Evolutionary conservation across 495 filamentous ascomycete species (phyloP).

Genomic region (Penicillium nucicola): DNA sequence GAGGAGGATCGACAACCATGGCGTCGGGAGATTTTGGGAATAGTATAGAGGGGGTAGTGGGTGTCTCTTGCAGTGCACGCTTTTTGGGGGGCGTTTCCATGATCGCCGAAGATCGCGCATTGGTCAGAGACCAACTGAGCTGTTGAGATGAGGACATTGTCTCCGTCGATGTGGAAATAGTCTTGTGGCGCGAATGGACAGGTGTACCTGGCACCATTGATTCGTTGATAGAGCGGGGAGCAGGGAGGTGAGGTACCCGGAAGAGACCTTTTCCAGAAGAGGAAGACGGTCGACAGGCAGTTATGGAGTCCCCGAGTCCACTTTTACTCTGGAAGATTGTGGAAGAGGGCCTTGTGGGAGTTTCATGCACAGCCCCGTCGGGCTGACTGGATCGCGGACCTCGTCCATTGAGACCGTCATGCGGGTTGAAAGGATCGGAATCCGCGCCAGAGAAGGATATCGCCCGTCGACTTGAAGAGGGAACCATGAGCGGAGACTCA

Average conservation of each 20-base stretch:
- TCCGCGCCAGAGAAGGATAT: constrained; percentile 28
- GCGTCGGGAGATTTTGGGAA: background rate
- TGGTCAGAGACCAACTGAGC: constrained; percentile 9
- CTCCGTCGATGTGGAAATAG: constrained; percentile 1
- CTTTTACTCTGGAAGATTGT: constrained; percentile 28
- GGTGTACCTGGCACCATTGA: constrained; percentile 31
- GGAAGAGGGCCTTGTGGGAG: constrained; percentile 48
- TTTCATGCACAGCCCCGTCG: constrained; percentile 44
- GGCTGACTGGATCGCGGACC: constrained; percentile 8
- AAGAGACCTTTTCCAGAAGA: constrained; percentile 27
- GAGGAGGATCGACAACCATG: constrained; percentile 3
- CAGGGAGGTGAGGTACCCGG: constrained; percentile 41
- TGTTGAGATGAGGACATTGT: constrained; percentile 8
- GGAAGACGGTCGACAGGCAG: constrained; percentile 10
- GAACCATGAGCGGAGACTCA: constrained; percentile 25
- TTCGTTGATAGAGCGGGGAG: constrained; percentile 20
- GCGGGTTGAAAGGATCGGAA: constrained; percentile 19
- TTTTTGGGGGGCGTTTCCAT: constrained; percentile 44
- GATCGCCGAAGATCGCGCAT: constrained; percentile 19
- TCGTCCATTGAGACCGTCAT: background rate
- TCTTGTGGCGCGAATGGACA: constrained; percentile 27
- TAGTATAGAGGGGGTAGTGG: constrained; percentile 9
- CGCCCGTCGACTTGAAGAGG: constrained; percentile 22
- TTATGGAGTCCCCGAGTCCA: background rate
- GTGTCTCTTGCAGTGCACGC: constrained; percentile 9